phyloP scores from a whole-genome alignment of 2,329 filamentous ascomycete genomes.

The Colletotrichum magnum region DNA sequence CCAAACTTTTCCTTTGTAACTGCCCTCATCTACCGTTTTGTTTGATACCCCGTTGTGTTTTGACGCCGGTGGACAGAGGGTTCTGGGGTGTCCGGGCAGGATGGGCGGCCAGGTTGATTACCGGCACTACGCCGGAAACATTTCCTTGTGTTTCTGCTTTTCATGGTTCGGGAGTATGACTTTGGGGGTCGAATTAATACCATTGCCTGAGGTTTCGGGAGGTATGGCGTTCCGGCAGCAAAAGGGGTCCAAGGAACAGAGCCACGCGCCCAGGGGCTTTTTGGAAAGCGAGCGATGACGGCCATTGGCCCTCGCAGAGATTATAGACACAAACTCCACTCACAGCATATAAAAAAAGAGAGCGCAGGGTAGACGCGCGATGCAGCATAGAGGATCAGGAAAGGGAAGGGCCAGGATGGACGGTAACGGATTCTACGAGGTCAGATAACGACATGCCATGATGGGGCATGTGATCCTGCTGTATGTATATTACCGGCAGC shows the following conservation, averaged over 20 bases:
- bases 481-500: slow-evolving; percentile 42
- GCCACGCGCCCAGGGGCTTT: slow-evolving; percentile 18
- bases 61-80: slow-evolving; percentile 37
- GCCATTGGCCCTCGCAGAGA: slow-evolving; percentile 27
- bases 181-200: slow-evolving; percentile 13
- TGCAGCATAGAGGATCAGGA: slow-evolving; percentile 41
- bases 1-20: slow-evolving; percentile 44
- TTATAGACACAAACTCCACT: slow-evolving; percentile 42
- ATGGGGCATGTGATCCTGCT: slow-evolving; percentile 39
- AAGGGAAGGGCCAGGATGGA: slow-evolving; percentile 14
- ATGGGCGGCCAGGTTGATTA: slow-evolving; percentile 38
- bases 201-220: slow-evolving; percentile 14
- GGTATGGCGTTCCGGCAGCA: slow-evolving; percentile 36
- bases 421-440: slow-evolving; percentile 27
- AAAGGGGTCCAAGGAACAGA: slow-evolving; percentile 35
- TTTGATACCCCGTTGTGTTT: slow-evolving; percentile 49
- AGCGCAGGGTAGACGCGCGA: slow-evolving; percentile 37
- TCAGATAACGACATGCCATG: slow-evolving; percentile 36
- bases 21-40: slow-evolving; percentile 44
- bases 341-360: slow-evolving; percentile 40
- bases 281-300: slow-evolving; percentile 39
- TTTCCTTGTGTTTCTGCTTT: slow-evolving; percentile 31
- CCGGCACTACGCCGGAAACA: slow-evolving; percentile 28
- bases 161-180: not conserved
- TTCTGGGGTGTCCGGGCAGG: slow-evolving; percentile 33